Evolutionary conservation across 1,284 basidiomycete genomes (phyloP).

Genomic region (Microbotryum silenes-acaulis): DNA sequence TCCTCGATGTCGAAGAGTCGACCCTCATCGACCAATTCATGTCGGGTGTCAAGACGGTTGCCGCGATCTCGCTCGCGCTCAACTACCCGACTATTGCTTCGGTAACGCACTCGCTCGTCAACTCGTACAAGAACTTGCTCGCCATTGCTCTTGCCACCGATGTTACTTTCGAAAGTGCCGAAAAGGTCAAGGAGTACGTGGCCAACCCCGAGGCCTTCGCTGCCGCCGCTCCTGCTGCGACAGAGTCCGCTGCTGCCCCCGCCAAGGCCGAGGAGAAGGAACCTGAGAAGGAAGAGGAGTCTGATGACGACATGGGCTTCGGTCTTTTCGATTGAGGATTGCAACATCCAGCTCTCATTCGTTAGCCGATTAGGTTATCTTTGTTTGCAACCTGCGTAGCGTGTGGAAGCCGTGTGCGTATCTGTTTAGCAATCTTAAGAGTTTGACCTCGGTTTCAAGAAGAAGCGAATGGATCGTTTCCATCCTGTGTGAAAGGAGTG

Average conservation of each 20-base stretch:
- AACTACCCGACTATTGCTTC: slow-evolving; percentile 95
- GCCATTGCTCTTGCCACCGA: slow-evolving; percentile 87
- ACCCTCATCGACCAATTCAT: slow-evolving; percentile 86
- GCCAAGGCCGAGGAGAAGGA: slow-evolving; percentile 59
- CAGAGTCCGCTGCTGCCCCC: slow-evolving; percentile 50
- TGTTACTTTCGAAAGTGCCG: slow-evolving; percentile 86
- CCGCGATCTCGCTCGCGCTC: slow-evolving; percentile 87
- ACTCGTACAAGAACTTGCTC: slow-evolving; percentile 97
- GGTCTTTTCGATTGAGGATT: slow-evolving; percentile 37
- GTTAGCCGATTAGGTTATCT: no score
- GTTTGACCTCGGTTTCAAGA: no score
- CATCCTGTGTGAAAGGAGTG: no score
- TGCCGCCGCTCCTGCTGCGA: slow-evolving; percentile 52
- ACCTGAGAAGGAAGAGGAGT: slow-evolving; percentile 51
- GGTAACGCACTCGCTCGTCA: slow-evolving; percentile 88
- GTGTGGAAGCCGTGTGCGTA: no score
- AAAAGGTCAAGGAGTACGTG: slow-evolving; percentile 92
- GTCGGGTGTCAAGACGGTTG: slow-evolving; percentile 88
- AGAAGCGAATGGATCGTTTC: no score
- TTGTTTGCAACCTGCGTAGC: no score
- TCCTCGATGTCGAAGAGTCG: slow-evolving; percentile 88
- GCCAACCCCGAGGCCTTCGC: slow-evolving; percentile 96
- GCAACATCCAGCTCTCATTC: no score
- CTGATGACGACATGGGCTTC: slow-evolving; percentile 59
- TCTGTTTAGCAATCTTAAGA: no score